Base-by-base conservation (phyloP, 2,329 filamentous ascomycete species). In the Sporothrix curviconia region DNA sequence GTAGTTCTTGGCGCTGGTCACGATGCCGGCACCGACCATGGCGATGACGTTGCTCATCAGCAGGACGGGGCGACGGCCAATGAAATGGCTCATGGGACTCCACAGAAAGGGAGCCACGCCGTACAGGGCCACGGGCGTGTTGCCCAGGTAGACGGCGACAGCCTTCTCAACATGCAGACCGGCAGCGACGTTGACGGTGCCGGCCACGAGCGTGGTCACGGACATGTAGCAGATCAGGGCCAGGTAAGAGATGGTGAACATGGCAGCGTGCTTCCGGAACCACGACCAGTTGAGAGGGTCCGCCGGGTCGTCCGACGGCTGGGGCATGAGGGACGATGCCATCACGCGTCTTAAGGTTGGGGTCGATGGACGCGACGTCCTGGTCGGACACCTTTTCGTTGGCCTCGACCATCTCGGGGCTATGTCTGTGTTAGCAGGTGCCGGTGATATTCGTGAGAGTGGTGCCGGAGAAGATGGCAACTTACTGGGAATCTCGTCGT, bases 271-370 rank as follows among this genome's bases (percentile, higher is more conserved):
- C 63, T 82, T 83, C 70, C 74, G 77, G 56, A 65, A 59, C 50
- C 69, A 67, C 15, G 66, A 69, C 91, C 91, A 96, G 68, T 77
- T 78, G 61, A 95, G 76, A 32, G 90, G 91, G 71, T 96, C 91
- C 68, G 94, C 91, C 6, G 89, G 89, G 68, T 95, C 89, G 70
- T 95, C 87, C 61, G 86, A 92, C 1, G 92, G 92, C 67, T 96
- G 92, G 5, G 92, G 92, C 8, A 78, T 74, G 76, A 78, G n/a
- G 49, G 17, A 50, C 49, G 32, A 43, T 12, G 28, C 28, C 51
- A 14, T 43, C 39, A 17, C 51, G 51, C 4, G 24, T 54, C 28
- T 54, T 54, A 11, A 54, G 25, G 19, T 34, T 32, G 17, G 25
- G 25, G 25, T n/a, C 25, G 15, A 54, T 34, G 24, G 39, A 44